Conservation (phyloP, 805 yeast species). For the Kodamaea laetipori region DNA sequence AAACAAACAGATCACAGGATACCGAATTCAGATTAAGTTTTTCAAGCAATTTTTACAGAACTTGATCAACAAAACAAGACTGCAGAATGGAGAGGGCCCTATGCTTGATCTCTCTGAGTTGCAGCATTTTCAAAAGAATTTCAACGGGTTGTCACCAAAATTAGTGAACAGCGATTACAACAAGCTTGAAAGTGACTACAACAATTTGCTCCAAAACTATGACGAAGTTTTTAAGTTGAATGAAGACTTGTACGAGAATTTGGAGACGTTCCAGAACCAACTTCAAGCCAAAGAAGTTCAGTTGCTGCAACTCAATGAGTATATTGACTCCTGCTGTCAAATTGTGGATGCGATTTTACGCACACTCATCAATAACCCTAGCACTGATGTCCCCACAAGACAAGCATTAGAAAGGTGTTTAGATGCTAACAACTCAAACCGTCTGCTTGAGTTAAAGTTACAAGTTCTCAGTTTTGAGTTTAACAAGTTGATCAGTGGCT, state of each 20-base stretch:
- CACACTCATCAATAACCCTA: constrained; percentile 20
- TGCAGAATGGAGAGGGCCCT: constrained; percentile 3
- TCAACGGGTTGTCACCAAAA: constrained; percentile 17
- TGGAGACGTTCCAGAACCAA: constrained; percentile 37
- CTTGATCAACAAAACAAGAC: constrained; percentile 23
- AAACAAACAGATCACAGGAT: constrained; percentile 39
- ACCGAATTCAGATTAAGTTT: constrained; percentile 40
- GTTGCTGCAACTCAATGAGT: constrained; percentile 17
- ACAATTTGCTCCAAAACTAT: constrained; percentile 28
- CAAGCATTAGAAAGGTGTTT: constrained; percentile 22
- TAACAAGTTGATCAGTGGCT: constrained; percentile 12
- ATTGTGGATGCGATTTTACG: constrained; percentile 25
- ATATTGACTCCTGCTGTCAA: constrained; percentile 17
- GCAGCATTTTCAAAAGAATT: constrained; percentile 21
- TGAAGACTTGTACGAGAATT: constrained; percentile 39
- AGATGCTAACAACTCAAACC: constrained; percentile 13
- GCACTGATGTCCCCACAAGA: constrained; percentile 20
- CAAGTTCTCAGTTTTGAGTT: constrained; percentile 26
- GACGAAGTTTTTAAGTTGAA: constrained; percentile 39
- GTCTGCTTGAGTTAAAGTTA: constrained; percentile 26
- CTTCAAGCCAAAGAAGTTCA: constrained; percentile 31
- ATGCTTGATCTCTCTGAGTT: constrained; percentile 23
- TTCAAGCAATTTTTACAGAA: constrained; percentile 44
- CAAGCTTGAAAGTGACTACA: constrained; percentile 23
- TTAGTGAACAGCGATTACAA: constrained; percentile 11